Base-by-base conservation (phyloP, 441 rosid species). In the Manihot esculenta region DNA sequence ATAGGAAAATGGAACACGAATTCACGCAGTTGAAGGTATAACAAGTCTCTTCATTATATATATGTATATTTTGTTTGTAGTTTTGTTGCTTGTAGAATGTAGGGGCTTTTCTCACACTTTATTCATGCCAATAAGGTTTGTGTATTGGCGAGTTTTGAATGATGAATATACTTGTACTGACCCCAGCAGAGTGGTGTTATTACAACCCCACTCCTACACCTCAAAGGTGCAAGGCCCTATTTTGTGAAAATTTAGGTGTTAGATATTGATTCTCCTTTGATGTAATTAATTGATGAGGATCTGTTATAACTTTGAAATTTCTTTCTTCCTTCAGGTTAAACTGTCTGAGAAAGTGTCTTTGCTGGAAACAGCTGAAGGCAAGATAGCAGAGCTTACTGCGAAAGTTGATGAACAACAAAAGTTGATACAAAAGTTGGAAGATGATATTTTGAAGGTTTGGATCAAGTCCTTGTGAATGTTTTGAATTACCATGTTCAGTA, bases 1-100 rank as follows among this genome's bases (percentile, higher is more conserved):
- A 96, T 80, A 83, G 89, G 74, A 96, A 87, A 84, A 90, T 96
- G 98, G 99, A 96, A 74, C 99, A 96, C 74, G 93, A 96, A 78
- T 89, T 91, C 73, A 96, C 99, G 62, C 97, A 90, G 62, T 79
- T 88, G 74, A 96, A 96, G 97, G 97, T 89, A 82, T 68, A 50
- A 44, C 30, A 72, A 72, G 49, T 65, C 6, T 69, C 55, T 78
- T 17, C 48, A 10, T 64, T 55, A 71, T 23, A 41, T 63, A n/a
- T n/a, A n/a, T 53, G 23, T 35, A n/a, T n/a, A n/a, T 30, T 51
- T 53, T 61, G 54, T 58, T 7, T 13, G 64, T 30, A 30, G 50
- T 61, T 66, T 11, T 8, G 51, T 70, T 68, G 66, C 23, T 59
- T 48, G 65, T 53, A 5, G 45, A 53, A 2, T n/a, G n/a, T n/a